phyloP scores from a whole-genome alignment of 148 eudicot genomes.

The Cornus controversa region DNA sequence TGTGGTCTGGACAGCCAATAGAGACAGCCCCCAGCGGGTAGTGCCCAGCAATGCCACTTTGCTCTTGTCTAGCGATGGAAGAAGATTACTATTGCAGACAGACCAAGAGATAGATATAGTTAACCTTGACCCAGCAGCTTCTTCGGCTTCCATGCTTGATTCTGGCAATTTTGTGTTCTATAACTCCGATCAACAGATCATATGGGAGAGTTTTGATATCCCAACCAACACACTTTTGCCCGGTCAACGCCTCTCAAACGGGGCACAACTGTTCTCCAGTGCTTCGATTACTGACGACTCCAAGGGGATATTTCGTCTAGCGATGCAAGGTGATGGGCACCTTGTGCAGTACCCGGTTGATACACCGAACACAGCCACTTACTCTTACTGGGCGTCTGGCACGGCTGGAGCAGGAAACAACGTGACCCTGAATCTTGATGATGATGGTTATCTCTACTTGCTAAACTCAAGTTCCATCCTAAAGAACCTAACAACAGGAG shows the following conservation, averaged over 20 bases:
- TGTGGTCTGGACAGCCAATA: too few relatives aligned
- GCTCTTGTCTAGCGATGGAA: too few relatives aligned
- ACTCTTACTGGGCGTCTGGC: constrained; percentile 14
- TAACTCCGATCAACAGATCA: background rate
- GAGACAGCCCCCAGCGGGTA: too few relatives aligned
- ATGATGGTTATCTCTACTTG: constrained; percentile 26
- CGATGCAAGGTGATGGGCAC: constrained; percentile 29
- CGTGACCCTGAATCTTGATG: constrained; percentile 25
- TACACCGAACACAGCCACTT: background rate
- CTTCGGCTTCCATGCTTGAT: too few relatives aligned
- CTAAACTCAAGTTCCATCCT: constrained; percentile 11
- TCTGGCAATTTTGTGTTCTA: constrained; percentile 30
- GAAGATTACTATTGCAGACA: too few relatives aligned
- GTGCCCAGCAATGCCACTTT: too few relatives aligned
- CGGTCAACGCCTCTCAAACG: constrained; percentile 16
- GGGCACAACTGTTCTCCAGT: constrained; percentile 12
- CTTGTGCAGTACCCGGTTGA: constrained; percentile 26
- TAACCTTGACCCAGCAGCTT: too few relatives aligned
- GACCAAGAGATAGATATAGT: too few relatives aligned
- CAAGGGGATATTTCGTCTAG: constrained; percentile 22
- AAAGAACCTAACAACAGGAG: constrained; percentile 17
- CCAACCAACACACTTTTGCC: constrained; percentile 37
- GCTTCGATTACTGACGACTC: constrained; percentile 16
- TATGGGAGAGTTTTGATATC: constrained; percentile 37
- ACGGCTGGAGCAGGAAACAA: background rate